Conservation (phyloP, 192 early-diverging fungal genomes). For the Backusella parvicylindrica region DNA sequence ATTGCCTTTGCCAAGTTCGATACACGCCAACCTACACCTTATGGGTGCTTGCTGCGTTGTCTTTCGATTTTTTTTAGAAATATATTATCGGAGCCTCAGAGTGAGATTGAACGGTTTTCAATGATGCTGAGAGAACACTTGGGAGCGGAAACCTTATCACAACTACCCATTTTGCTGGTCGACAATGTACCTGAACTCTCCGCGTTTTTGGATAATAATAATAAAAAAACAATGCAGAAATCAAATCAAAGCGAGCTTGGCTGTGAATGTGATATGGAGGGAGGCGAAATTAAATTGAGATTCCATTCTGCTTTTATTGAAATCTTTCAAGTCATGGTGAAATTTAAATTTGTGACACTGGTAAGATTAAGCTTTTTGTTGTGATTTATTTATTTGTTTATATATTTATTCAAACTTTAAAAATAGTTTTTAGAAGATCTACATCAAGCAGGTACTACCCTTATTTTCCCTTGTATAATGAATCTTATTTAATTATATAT, state of each 20-base stretch:
- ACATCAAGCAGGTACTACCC: slow-evolving; percentile 33
- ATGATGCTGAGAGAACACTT: slow-evolving; percentile 18
- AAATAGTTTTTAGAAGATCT: slow-evolving; percentile 35
- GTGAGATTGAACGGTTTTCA: slow-evolving; percentile 19
- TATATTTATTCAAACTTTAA: neutral
- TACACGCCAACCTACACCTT: slow-evolving; percentile 30
- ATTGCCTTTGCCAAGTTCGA: slow-evolving; percentile 30
- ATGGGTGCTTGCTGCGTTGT: slow-evolving; percentile 31
- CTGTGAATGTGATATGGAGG: slow-evolving; percentile 15
- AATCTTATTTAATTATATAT: too few species aligned
- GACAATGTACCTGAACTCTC: slow-evolving; percentile 32
- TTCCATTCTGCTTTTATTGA: slow-evolving; percentile 30
- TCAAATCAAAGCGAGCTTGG: neutral
- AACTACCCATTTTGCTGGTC: slow-evolving; percentile 17
- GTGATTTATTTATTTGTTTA: neutral
- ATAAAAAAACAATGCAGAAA: neutral
- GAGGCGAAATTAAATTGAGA: slow-evolving; percentile 26
- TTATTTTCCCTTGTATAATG: too few species aligned
- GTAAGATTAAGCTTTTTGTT: slow-evolving; percentile 11
- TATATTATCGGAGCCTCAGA: slow-evolving; percentile 15
- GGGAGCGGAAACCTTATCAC: neutral
- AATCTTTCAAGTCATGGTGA: slow-evolving; percentile 32
- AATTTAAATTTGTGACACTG: slow-evolving; percentile 31
- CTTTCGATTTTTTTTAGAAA: slow-evolving; percentile 24
- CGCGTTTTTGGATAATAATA: slow-evolving; percentile 11